phyloP scores from a whole-genome alignment of 2,329 filamentous ascomycete genomes.

The Colletotrichum spinosum region DNA sequence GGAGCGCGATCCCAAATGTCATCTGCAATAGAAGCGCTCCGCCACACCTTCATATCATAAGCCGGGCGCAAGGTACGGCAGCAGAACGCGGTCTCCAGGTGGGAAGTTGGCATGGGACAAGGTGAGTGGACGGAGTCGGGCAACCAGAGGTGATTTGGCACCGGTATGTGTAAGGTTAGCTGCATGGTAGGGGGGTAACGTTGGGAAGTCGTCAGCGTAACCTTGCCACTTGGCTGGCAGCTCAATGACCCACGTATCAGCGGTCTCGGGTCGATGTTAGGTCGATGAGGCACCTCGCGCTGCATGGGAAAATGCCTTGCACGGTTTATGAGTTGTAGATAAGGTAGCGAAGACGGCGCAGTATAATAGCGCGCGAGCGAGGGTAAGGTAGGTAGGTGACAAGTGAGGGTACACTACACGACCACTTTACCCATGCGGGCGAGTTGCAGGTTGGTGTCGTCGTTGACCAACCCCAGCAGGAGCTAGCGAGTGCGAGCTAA shows the following conservation, averaged over 20 bases:
- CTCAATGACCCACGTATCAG: no score
- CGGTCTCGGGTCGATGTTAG: no score
- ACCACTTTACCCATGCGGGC: neutral
- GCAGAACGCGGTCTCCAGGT: neutral
- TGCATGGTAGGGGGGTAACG: conserved; percentile 18
- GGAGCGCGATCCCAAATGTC: conserved; percentile 2
- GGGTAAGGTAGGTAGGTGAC: conserved; percentile 13
- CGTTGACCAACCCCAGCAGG: no score
- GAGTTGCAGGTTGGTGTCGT: no score
- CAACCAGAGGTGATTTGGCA: conserved; percentile 18
- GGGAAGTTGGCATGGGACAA: conserved; percentile 21
- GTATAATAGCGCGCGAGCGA: neutral
- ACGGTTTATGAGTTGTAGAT: no score
- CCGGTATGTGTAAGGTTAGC: neutral
- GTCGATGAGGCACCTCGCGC: no score
- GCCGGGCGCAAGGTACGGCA: conserved; percentile 20
- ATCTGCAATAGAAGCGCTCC: conserved; percentile 31
- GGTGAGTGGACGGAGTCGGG: conserved; percentile 13
- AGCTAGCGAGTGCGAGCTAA: neutral
- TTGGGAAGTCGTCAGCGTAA: conserved; percentile 10
- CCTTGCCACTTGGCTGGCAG: neutral
- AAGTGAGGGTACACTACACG: neutral
- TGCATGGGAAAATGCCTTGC: no score
- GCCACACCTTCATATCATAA: conserved; percentile 30
- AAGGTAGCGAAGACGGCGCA: no score